Evolutionary conservation across 768 basidiomycete genomes (phyloP).

Genomic region (Suillus americanus): DNA sequence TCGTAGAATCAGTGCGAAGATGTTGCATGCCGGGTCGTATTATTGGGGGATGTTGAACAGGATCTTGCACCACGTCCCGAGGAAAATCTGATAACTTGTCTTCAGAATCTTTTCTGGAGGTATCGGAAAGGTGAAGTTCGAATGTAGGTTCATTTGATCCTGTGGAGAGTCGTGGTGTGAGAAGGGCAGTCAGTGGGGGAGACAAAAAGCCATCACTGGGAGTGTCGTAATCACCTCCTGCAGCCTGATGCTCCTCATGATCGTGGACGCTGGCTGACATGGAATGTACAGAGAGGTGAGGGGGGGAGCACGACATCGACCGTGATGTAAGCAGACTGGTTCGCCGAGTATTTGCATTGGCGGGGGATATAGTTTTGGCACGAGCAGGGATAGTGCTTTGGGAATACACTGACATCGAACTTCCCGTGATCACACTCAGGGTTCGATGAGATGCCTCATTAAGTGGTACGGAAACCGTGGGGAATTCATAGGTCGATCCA

Average conservation of each 20-base stretch:
- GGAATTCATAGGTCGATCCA: constrained; percentile 2
- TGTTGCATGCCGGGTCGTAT: constrained; percentile 4
- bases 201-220: not conserved
- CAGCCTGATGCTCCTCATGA: not conserved
- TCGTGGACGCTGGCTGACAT: constrained; percentile 9
- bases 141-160: constrained; percentile 6
- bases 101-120: not conserved
- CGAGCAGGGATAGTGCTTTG: constrained; percentile 7
- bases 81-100: constrained; percentile 8
- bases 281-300: constrained; percentile 4
- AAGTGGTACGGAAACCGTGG: not conserved
- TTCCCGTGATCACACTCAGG: not conserved
- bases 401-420: constrained; percentile 10
- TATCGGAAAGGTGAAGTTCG: constrained; percentile 11
- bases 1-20: constrained; percentile 11
- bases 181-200: constrained; percentile 10
- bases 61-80: not conserved
- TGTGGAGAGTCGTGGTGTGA: constrained; percentile 5
- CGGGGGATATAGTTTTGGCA: not conserved
- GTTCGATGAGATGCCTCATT: not conserved
- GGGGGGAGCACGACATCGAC: not conserved
- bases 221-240: not conserved
- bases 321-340: not conserved
- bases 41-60: not conserved
- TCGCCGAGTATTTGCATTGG: not conserved